These are phyloP conservation scores for Alternaria conjuncta DNA, from an alignment of 2,329 filamentous ascomycete genomes.

Conservation along the genomic window DNA sequence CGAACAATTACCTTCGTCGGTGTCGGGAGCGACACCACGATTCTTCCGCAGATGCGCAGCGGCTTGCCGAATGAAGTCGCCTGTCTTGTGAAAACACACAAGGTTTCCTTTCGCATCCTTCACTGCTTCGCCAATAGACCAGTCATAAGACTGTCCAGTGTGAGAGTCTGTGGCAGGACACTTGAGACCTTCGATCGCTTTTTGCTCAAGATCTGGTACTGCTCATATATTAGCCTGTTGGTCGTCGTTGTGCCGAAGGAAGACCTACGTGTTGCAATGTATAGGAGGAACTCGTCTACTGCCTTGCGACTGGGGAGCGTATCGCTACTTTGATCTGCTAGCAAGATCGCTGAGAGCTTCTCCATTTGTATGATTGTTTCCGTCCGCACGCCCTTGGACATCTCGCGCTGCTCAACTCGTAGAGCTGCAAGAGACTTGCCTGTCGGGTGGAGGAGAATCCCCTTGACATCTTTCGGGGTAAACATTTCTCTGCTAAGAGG, in stretches of 20 bases:
- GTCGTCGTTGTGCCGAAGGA: background rate
- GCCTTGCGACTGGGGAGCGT: conserved; percentile 37
- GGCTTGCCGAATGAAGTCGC: conserved; percentile 46
- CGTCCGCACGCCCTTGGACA: conserved; percentile 41
- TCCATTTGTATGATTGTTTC: conserved; percentile 42
- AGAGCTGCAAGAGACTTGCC: conserved; percentile 38
- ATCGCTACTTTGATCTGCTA: conserved; percentile 38
- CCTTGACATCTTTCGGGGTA: conserved; percentile 41
- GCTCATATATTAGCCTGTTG: background rate
- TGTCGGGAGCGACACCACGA: conserved; percentile 25
- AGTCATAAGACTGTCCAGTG: conserved; percentile 42
- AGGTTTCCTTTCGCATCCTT: conserved; percentile 43
- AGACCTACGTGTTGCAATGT: conserved; percentile 40
- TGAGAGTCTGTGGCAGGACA: conserved; percentile 43
- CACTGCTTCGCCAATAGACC: conserved; percentile 40
- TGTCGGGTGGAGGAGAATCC: conserved; percentile 35
- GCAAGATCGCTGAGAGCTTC: conserved; percentile 30
- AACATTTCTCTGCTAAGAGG: conserved; percentile 45
- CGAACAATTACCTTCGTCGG: background rate
- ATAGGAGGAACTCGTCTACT: conserved; percentile 43
- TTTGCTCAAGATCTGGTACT: conserved; percentile 38
- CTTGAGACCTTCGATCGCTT: conserved; percentile 37
- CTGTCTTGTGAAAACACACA: conserved; percentile 46
- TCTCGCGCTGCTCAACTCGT: conserved; percentile 38
- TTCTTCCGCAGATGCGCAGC: conserved; percentile 36